phyloP scores from a whole-genome alignment of 2,329 filamentous ascomycete genomes.

The Penicillium sp. region DNA sequence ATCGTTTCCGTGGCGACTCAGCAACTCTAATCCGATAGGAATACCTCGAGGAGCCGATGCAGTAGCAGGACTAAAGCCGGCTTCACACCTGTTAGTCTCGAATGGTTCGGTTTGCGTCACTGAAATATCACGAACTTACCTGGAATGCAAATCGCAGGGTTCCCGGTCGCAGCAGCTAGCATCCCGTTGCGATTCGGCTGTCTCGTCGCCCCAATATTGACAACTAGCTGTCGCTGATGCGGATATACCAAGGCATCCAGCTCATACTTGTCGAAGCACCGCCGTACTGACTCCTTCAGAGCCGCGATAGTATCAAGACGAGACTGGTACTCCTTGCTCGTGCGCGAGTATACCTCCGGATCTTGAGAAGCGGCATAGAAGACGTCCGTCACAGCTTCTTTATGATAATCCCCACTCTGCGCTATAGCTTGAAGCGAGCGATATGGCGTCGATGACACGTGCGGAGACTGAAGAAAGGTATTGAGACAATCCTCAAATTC shows the following conservation, averaged over 20 bases:
- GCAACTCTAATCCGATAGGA: slow-evolving; percentile 64
- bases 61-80: slow-evolving; percentile 51
- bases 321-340: slow-evolving; percentile 51
- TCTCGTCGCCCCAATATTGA: slow-evolving; percentile 55
- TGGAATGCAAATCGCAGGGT: slow-evolving; percentile 50
- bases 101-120: background rate
- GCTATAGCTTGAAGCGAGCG: slow-evolving; percentile 52
- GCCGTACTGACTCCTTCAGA: slow-evolving; percentile 52
- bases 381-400: slow-evolving; percentile 52
- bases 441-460: slow-evolving; percentile 21
- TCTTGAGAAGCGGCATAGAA: slow-evolving; percentile 58
- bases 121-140: slow-evolving; percentile 29
- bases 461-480: slow-evolving; percentile 51
- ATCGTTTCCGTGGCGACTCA: slow-evolving; percentile 59
- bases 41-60: slow-evolving; percentile 56
- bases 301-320: slow-evolving; percentile 51
- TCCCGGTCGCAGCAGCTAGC: slow-evolving; percentile 54
- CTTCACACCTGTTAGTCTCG: slow-evolving; percentile 7
- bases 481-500: slow-evolving; percentile 60
- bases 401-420: slow-evolving; percentile 52
- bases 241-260: slow-evolving; percentile 64
- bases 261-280: slow-evolving; percentile 50
- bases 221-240: slow-evolving; percentile 63
- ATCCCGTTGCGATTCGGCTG: slow-evolving; percentile 63
- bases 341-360: slow-evolving; percentile 54